Conservation (phyloP, 805 yeast species). For the Groenewaldozyma salmanticensis region DNA sequence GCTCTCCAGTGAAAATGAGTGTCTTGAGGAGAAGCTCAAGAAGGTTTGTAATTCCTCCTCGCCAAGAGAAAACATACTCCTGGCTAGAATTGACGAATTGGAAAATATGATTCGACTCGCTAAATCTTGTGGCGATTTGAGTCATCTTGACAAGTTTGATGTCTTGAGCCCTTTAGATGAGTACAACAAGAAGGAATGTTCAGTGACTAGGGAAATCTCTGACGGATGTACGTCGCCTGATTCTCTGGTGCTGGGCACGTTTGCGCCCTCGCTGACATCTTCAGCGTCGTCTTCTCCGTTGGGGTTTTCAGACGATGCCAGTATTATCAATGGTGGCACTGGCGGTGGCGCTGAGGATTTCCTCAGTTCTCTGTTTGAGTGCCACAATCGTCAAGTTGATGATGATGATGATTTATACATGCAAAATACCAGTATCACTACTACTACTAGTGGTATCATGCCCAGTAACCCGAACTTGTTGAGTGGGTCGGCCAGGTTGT, state of each 20-base stretch:
- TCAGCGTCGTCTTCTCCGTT: constrained; percentile 17
- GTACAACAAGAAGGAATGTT: no score
- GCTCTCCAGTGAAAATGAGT: constrained; percentile 21
- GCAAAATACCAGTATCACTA: neutral
- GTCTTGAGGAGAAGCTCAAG: constrained; percentile 16
- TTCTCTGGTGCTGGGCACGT: constrained; percentile 12
- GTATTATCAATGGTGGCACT: constrained; percentile 2
- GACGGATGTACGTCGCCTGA: constrained; percentile 15
- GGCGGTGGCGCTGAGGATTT: constrained; percentile 1
- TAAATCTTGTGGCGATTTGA: constrained; percentile 16
- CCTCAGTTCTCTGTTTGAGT: neutral
- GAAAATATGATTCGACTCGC: constrained; percentile 15
- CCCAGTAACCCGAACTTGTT: constrained; percentile 1
- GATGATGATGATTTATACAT: neutral
- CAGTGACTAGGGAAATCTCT: neutral
- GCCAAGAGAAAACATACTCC: constrained; percentile 13
- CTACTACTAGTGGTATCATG: neutral
- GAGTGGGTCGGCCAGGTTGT: constrained; percentile 12
- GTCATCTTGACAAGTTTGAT: constrained; percentile 9
- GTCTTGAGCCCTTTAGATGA: no score
- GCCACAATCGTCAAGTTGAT: neutral
- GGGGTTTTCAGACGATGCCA: constrained; percentile 7
- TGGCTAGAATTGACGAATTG: constrained; percentile 14
- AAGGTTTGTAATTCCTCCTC: constrained; percentile 11
- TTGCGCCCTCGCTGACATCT: constrained; percentile 16